Base-by-base conservation (phyloP, 306 rosid species). In the Carpinus viminea region DNA sequence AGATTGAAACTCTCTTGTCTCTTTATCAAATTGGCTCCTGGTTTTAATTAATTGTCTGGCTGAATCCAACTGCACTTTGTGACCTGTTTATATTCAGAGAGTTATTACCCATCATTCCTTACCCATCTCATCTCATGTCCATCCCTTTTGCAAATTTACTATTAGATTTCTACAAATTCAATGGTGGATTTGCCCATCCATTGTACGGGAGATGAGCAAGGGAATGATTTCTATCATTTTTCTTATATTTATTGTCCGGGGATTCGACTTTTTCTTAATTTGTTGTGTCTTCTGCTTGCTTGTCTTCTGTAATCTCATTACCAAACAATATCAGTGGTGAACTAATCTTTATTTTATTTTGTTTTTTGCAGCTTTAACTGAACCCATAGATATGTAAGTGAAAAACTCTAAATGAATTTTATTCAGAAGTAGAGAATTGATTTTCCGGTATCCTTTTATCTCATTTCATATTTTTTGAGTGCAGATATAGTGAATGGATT, bases 401-500 rank as follows among this genome's bases (percentile, higher is more conserved):
- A 8, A 45, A 48, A 2, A 12, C 15, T 17, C 20, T 12, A 0
- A 13, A 0, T 52, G 62, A 24, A 11, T 51, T 18, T 24, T 45
- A 47, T 26, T 46, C 72, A 20, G 12, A 4, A 26, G 12, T 36
- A 47, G 48, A 38, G 50, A 17, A 8, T 53, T 21, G 38, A 68
- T 74, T 26, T 38, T 55, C 15, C 16, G 2, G 16, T 8, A 60
- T 72, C 21, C 4, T 36, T 75, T 74, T 10, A 12, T 2, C 12
- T 13, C 41, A 0, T 41, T 41, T 57, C 7, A 9, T 7, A 20
- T 76, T 38, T 9, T 74, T 76, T 47, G 4, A 47, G 17, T 77
- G 45, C 86, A 89, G 89, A 89, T 89, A 89, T 72, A 87, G 87
- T 0, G 91, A 89, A 78, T 89, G 93, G 93, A 87, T 89, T 31